Evolutionary conservation across 495 filamentous ascomycete genomes (phyloP).

Genomic region (Trichoderma reesei): DNA sequence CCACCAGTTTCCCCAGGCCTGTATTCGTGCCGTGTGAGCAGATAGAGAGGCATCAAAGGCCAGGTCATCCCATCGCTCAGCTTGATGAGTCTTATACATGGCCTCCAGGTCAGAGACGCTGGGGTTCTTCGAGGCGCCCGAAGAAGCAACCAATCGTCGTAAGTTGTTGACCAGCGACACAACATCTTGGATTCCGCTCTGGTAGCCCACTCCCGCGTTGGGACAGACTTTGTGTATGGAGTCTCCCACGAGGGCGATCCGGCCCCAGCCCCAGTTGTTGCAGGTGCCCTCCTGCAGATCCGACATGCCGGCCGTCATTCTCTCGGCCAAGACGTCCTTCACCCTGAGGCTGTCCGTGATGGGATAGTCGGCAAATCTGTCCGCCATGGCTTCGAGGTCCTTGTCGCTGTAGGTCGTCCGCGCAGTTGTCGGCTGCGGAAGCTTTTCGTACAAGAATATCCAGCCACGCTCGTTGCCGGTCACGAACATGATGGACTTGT

Average conservation of each 20-base stretch:
- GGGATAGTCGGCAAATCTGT: conserved; percentile 20
- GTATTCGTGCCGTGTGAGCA: neutral
- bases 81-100: neutral
- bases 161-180: conserved; percentile 28
- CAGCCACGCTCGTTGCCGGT: conserved; percentile 20
- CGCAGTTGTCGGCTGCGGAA: conserved; percentile 19
- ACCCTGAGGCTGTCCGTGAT: conserved; percentile 17
- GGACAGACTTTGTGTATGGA: conserved; percentile 33
- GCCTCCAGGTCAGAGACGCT: neutral
- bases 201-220: conserved; percentile 25
- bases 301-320: conserved; percentile 16
- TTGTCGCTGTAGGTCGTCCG: conserved; percentile 20
- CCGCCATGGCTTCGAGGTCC: conserved; percentile 21
- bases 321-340: conserved; percentile 21
- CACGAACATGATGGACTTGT: conserved; percentile 14
- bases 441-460: conserved; percentile 30
- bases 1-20: neutral
- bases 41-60: neutral
- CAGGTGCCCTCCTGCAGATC: conserved; percentile 31
- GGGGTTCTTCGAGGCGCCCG: neutral
- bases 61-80: neutral
- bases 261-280: conserved; percentile 24
- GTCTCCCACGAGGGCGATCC: conserved; percentile 31
- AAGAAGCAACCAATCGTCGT: neutral
- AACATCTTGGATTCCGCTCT: conserved; percentile 26